phyloP scores from a whole-genome alignment of 441 rosid genomes.

The Bruguiera hainesii region DNA sequence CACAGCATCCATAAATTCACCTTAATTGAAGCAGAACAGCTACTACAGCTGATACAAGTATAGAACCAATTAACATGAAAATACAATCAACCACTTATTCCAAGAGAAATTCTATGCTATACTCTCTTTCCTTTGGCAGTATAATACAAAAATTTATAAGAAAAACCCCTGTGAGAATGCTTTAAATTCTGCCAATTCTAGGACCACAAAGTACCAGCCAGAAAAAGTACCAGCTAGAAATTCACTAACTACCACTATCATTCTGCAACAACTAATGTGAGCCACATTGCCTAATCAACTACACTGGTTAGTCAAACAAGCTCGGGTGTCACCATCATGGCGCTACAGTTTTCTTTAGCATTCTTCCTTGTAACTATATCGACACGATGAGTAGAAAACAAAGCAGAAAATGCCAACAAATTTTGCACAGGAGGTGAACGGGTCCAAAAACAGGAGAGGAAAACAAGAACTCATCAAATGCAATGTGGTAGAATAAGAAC shows the following conservation, averaged over 20 bases:
- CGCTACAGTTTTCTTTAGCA: background rate
- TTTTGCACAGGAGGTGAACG: background rate
- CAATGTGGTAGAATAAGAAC: constrained; percentile 19
- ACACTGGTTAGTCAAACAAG: background rate
- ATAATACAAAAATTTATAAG: no score
- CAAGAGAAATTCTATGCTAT: no score
- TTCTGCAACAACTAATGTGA: background rate
- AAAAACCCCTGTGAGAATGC: no score
- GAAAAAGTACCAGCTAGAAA: background rate
- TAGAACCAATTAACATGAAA: no score
- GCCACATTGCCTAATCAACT: background rate
- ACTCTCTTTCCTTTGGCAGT: no score
- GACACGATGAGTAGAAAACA: background rate
- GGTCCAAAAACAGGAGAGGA: constrained; percentile 21
- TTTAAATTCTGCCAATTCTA: no score
- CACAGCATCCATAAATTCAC: background rate
- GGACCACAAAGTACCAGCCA: background rate
- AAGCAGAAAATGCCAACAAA: background rate
- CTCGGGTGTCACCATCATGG: background rate
- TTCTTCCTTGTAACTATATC: background rate
- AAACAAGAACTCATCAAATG: background rate
- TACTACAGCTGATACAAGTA: no score
- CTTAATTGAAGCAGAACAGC: background rate
- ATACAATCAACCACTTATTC: no score
- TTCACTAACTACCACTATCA: background rate